These are phyloP conservation scores for Trichomonas vaginalis DNA, from an alignment of 208 protist genomes.

Conservation along the genomic window DNA sequence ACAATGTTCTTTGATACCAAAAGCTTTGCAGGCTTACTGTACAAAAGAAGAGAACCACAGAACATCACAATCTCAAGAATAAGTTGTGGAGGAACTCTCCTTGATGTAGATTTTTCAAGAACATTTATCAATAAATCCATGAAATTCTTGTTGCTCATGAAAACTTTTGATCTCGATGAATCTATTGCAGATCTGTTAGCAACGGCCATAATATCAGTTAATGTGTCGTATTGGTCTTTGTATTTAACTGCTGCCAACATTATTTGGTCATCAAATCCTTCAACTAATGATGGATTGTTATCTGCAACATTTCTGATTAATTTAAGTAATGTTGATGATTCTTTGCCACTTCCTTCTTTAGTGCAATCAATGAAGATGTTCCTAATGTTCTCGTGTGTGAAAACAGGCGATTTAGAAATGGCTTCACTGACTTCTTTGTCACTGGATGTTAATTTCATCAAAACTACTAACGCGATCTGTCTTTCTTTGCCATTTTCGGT, in stretches of 20 bases:
- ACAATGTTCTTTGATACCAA: not conserved
- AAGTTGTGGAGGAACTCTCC: not conserved
- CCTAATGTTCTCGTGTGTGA: not conserved
- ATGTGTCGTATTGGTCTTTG: not conserved
- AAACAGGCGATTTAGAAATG: not conserved
- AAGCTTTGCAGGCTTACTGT: not conserved
- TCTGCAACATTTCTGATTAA: not conserved
- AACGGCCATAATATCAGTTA: not conserved
- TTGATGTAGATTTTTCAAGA: not conserved
- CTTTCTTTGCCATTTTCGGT: not conserved
- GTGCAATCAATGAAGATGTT: not conserved
- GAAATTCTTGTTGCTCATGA: not conserved
- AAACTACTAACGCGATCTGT: not conserved
- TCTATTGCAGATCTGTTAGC: not conserved
- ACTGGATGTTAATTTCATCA: not conserved
- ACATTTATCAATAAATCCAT: not conserved
- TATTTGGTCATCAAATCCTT: not conserved
- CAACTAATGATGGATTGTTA: not conserved
- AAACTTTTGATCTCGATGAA: not conserved
- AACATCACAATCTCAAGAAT: not conserved
- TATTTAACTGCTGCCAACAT: not conserved
- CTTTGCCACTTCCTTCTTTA: not conserved
- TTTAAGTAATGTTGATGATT: not conserved
- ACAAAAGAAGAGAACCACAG: not conserved
- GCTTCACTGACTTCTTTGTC: not conserved